Evolutionary conservation across 163 green algal species (phyloP).

Genomic region (Scenedesmus sp.): DNA sequence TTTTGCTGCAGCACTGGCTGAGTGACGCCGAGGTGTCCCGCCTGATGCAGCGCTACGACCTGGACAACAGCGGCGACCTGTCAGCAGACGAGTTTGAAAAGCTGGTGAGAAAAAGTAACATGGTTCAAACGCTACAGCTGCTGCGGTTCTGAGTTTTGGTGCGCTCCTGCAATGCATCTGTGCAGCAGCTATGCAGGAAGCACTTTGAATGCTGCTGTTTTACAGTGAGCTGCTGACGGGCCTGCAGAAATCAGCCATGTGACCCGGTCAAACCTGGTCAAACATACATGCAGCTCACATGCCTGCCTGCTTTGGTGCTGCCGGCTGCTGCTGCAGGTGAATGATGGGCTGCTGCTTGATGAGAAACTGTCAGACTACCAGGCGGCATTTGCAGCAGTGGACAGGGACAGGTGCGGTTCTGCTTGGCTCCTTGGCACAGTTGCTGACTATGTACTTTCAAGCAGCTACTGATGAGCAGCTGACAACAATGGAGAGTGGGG

Average conservation of each 20-base stretch:
- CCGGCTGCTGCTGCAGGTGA: conserved; percentile 2
- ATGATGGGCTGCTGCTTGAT: conserved; percentile 48
- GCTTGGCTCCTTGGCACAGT: too few species aligned
- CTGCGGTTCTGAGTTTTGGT: neutral
- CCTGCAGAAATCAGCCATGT: neutral
- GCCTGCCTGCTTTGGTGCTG: neutral
- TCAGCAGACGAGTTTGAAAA: conserved; percentile 30
- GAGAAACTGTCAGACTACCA: conserved; percentile 38
- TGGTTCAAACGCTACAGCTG: neutral
- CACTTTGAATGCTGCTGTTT: neutral
- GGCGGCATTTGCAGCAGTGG: conserved; percentile 41
- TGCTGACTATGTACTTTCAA: too few species aligned
- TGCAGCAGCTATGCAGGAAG: neutral
- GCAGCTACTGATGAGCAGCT: too few species aligned
- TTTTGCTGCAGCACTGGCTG: conserved; percentile 39
- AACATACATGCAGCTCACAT: neutral
- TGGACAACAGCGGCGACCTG: conserved; percentile 43
- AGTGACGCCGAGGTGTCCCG: conserved; percentile 27
- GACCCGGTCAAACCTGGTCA: neutral
- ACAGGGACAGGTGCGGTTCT: conserved; percentile 2
- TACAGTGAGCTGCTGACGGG: neutral
- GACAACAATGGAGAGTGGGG: too few species aligned
- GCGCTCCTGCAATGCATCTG: neutral
- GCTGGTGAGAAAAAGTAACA: conserved; percentile 1
- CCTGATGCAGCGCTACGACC: conserved; percentile 38